Evolutionary conservation across 805 yeast genomes (phyloP), one percentile per base, ranked within the genome.

Genomic region (Lachancea meyersii): DNA sequence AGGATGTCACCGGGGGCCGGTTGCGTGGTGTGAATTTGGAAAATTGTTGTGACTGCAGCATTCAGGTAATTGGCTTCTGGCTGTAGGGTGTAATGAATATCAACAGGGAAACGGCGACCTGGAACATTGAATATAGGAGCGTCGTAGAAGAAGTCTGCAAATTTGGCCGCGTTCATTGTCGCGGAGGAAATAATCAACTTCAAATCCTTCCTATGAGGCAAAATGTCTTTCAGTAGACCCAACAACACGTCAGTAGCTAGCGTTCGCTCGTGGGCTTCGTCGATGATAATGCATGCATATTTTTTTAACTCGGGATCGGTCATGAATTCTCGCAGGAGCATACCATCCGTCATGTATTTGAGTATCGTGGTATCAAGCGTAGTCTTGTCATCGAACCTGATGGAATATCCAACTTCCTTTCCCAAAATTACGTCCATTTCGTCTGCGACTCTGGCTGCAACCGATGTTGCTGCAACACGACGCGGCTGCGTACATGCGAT

Each of bases 211-310:
- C 97, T 68, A 32, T 76, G 48, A 6, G 45, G 55, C 7, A 89
- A 64, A 2, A 88, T 50, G 47, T 82, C 85, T 50, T 91, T 91
- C 24, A 91, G 63, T 28, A 93, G 66, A 1, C 96, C 95, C 40
- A 91, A 68, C 7, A 91, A 58, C 8, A 79, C 72, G 63, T 91
- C 98, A 0, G 97, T 91, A n/a, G 91, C 81, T 31, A 91, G 69
- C 0, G 97, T 93, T 45, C 98, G 73, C 60, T 93, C 98, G 59
- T 93, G 98, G 0, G 98, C 98, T 63, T 91, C 98, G 64, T 91
- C 98, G 37, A 91, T 81, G 83, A 91, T 88, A 43, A 91, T 71
- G 1, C 85, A 95, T 1, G 93, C 77, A 57, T 89, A 91, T 2
- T 64, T 67, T 1, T 71, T 63, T 31, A 89, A 63, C 33, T 76